Conservation (phyloP, 2,329 filamentous ascomycete species). For the Fusarium newnesense region DNA sequence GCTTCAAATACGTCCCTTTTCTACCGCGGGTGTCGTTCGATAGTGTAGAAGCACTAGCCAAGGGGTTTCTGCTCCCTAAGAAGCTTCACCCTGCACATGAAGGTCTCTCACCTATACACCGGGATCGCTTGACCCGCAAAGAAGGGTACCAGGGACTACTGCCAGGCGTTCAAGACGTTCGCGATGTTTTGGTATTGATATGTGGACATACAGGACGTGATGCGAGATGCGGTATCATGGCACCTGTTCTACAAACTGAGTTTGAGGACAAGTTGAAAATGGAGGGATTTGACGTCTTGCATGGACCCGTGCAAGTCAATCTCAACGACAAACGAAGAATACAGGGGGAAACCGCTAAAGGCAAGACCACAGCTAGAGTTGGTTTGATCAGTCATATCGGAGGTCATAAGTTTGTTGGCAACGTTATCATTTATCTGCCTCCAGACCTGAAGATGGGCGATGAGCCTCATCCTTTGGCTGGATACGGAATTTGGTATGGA, state of each 20-base stretch:
- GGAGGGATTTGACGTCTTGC: constrained; percentile 60
- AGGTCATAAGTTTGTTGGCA: constrained; percentile 87
- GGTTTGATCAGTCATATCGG: constrained; percentile 83
- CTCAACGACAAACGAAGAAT: constrained; percentile 26
- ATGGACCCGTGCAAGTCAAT: constrained; percentile 55
- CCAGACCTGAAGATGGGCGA: constrained; percentile 58
- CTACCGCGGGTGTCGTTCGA: constrained; percentile 72
- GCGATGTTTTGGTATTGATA: constrained; percentile 81
- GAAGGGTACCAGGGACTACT: constrained; percentile 63
- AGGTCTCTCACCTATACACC: constrained; percentile 66
- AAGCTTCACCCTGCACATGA: constrained; percentile 71
- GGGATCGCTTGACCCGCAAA: constrained; percentile 62
- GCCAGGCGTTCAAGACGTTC: constrained; percentile 67
- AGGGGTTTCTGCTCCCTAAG: constrained; percentile 73
- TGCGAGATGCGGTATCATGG: constrained; percentile 81
- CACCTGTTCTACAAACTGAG: constrained; percentile 75
- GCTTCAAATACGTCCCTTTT: constrained; percentile 81
- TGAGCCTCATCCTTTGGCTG: constrained; percentile 67
- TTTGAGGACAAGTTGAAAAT: constrained; percentile 71
- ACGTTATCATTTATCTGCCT: constrained; percentile 84
- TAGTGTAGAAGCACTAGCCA: constrained; percentile 66
- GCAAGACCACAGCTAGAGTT: constrained; percentile 63
- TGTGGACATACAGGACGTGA: constrained; percentile 90
- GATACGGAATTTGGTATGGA: constrained; percentile 85
- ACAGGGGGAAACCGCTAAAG: constrained; percentile 21